phyloP scores from a whole-genome alignment of 2,329 filamentous ascomycete species.

The Aspergillus uvarum region DNA sequence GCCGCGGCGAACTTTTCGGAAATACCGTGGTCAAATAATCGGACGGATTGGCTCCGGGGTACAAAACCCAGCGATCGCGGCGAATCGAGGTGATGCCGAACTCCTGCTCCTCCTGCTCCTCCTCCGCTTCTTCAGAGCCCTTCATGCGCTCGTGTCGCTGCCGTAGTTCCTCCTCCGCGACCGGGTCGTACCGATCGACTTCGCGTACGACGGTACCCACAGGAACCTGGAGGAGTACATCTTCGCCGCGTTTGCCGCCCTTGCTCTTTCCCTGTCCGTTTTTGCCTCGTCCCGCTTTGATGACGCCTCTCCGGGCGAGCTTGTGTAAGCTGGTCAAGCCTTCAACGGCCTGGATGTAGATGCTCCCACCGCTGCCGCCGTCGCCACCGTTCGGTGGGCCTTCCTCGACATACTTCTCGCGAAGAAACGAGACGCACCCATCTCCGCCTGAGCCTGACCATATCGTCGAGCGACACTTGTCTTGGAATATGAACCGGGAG shows the following conservation, averaged over 20 bases:
- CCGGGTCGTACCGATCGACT: slow-evolving; percentile 73
- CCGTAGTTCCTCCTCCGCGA: slow-evolving; percentile 62
- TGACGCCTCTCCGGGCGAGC: slow-evolving; percentile 71
- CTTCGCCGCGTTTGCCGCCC: slow-evolving; percentile 75
- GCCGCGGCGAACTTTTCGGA: slow-evolving; percentile 56
- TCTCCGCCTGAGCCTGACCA: slow-evolving; percentile 80
- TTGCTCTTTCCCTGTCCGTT: slow-evolving; percentile 50
- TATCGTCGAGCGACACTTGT: slow-evolving; percentile 76
- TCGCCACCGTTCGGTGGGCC: slow-evolving; percentile 94
- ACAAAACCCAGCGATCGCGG: slow-evolving; percentile 79
- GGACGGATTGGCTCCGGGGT: slow-evolving; percentile 76
- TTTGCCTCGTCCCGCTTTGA: slow-evolving; percentile 46
- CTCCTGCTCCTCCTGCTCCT: slow-evolving; percentile 51
- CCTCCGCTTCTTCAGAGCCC: slow-evolving; percentile 36
- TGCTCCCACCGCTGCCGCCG: slow-evolving; percentile 83
- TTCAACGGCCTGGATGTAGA: slow-evolving; percentile 91
- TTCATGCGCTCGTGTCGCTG: slow-evolving; percentile 11
- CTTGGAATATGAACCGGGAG: slow-evolving; percentile 76
- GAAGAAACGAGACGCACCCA: slow-evolving; percentile 90
- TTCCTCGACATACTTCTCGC: slow-evolving; percentile 84
- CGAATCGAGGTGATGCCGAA: slow-evolving; percentile 44
- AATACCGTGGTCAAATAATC: slow-evolving; percentile 62
- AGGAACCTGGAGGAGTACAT: slow-evolving; percentile 84
- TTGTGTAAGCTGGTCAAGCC: slow-evolving; percentile 94
- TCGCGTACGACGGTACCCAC: slow-evolving; percentile 90